A percentile compares a stretch with the other conserved stretches of the same genome.
Conservation (phyloP, 2,329 filamentous ascomycete species). For the Aspergillus melleus region DNA sequence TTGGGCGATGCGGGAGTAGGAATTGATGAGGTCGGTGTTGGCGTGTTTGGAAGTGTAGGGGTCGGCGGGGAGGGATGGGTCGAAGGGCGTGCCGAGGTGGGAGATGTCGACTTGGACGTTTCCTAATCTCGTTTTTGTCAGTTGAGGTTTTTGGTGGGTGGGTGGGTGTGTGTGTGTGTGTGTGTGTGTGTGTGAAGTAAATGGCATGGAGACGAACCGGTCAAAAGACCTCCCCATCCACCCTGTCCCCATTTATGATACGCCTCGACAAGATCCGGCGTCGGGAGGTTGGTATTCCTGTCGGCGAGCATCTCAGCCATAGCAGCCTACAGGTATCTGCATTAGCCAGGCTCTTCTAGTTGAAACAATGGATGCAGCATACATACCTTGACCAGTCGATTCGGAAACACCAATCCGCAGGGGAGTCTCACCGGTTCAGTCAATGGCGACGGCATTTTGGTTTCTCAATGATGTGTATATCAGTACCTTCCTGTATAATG, state of each 20-base stretch:
- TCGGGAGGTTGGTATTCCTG: conserved; percentile 46
- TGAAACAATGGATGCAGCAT: neutral
- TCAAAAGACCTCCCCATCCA: conserved; percentile 45
- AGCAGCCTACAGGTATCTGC: conserved; percentile 38
- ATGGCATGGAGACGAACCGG: conserved; percentile 30
- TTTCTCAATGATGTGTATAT: neutral
- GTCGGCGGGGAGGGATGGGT: conserved; percentile 30
- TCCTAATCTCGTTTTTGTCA: conserved; percentile 26
- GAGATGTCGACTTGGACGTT: conserved; percentile 48
- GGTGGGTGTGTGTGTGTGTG: neutral
- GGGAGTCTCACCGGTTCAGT: conserved; percentile 51
- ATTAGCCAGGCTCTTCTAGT: too few species aligned
- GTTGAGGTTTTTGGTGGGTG: neutral
- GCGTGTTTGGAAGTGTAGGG: conserved; percentile 23
- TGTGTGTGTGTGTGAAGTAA: too few species aligned
- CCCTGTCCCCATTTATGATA: conserved; percentile 55
- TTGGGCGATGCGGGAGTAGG: conserved; percentile 32
- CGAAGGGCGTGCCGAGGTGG: conserved; percentile 37
- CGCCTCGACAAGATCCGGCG: conserved; percentile 42
- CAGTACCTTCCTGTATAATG: neutral
- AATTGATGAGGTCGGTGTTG: conserved; percentile 18
- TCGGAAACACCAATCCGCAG: conserved; percentile 57
- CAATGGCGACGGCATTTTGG: conserved; percentile 27
- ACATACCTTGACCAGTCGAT: conserved; percentile 52
- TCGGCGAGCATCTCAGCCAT: conserved; percentile 48